These are phyloP conservation scores for Beauveria sp. DNA, from an alignment of 2,329 filamentous ascomycete genomes.

Conservation along the genomic window DNA sequence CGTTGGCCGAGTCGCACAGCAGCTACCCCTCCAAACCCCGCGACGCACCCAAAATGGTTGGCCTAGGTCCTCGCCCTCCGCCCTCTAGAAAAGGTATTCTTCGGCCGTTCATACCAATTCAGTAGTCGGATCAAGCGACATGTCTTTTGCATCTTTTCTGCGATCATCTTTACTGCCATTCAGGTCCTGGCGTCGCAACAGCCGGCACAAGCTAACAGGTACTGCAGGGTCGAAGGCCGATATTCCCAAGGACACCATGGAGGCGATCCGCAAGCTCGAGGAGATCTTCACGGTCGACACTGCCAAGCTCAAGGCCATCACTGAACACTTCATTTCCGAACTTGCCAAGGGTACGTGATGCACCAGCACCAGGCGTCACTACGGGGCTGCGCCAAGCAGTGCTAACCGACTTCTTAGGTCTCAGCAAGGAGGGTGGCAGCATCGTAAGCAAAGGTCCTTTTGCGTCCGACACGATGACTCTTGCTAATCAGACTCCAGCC, in stretches of 20 bases:
- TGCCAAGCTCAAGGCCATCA: slow-evolving; percentile 80
- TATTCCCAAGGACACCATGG: slow-evolving; percentile 74
- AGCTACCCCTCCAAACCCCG: slow-evolving; percentile 14
- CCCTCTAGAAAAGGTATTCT: slow-evolving; percentile 12
- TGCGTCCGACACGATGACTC: neutral
- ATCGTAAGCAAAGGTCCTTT: slow-evolving; percentile 57
- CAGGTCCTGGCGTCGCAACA: neutral
- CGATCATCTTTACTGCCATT: neutral
- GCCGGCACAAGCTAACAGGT: neutral
- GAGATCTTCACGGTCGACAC: slow-evolving; percentile 72
- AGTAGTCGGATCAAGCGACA: neutral
- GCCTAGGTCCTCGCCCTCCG: slow-evolving; percentile 12
- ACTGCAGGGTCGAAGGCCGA: slow-evolving; percentile 76
- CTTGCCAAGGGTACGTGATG: slow-evolving; percentile 64
- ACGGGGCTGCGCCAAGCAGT: neutral
- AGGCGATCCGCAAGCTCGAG: slow-evolving; percentile 78
- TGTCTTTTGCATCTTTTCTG: neutral
- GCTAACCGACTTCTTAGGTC: slow-evolving; percentile 40
- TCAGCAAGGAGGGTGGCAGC: slow-evolving; percentile 80
- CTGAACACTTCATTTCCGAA: slow-evolving; percentile 81
- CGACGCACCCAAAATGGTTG: slow-evolving; percentile 12
- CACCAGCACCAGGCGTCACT: neutral
- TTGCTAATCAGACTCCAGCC: slow-evolving; percentile 48
- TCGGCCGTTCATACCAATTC: neutral
- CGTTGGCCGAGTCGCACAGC: neutral